Conservation (phyloP, 163 green algal genomes). For the Coccomyxa subellipsoidea region DNA sequence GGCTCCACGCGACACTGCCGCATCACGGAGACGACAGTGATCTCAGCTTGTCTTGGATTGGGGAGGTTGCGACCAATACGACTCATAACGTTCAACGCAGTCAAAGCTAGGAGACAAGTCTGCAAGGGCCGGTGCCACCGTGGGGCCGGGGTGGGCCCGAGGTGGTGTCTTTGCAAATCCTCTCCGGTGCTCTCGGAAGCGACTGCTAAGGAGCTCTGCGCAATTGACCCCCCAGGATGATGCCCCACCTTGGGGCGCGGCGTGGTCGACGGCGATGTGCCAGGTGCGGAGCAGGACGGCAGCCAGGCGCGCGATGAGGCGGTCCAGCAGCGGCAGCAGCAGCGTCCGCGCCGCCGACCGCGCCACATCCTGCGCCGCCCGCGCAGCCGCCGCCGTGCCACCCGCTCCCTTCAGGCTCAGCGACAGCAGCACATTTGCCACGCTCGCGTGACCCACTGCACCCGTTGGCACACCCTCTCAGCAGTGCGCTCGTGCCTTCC, state of each 20-base stretch:
- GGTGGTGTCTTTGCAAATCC: too few species aligned
- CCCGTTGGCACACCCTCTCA: background rate
- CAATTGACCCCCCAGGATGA: too few species aligned
- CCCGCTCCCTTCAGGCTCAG: slow-evolving; percentile 50
- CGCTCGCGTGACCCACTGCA: slow-evolving; percentile 62
- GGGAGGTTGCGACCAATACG: too few species aligned
- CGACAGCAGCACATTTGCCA: slow-evolving; percentile 88
- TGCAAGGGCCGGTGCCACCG: too few species aligned
- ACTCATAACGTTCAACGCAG: too few species aligned
- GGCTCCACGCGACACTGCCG: too few species aligned
- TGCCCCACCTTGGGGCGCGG: background rate
- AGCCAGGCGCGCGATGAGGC: slow-evolving; percentile 67
- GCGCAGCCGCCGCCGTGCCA: background rate
- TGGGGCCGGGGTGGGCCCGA: too few species aligned
- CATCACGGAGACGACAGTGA: too few species aligned
- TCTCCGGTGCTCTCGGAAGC: too few species aligned
- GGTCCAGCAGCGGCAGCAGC: slow-evolving; percentile 79
- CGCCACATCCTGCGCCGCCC: slow-evolving; percentile 73
- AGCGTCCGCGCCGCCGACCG: slow-evolving; percentile 61
- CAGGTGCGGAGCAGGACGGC: slow-evolving; percentile 71
- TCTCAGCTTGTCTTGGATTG: too few species aligned
- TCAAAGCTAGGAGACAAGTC: too few species aligned
- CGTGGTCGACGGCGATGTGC: slow-evolving; percentile 69
- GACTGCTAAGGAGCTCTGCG: too few species aligned
- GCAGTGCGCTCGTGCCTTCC: background rate